Conservation (phyloP, 2,329 filamentous ascomycete genomes). For the Fusarium udum region DNA sequence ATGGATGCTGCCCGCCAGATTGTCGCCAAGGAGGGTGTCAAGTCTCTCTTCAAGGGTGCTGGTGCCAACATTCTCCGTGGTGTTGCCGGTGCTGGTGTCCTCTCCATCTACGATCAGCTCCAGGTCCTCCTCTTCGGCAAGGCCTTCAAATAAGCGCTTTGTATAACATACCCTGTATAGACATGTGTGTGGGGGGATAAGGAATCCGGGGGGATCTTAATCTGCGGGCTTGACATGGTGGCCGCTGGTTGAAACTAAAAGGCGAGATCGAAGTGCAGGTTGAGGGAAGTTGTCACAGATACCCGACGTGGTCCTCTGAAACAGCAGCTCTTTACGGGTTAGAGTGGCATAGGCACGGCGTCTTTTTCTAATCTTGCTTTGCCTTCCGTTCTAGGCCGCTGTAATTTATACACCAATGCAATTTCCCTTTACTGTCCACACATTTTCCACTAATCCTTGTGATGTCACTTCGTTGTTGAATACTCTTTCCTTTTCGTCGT, state of each 20-base stretch:
- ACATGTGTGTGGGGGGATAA: conserved; percentile 46
- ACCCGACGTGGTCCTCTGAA: conserved; percentile 52
- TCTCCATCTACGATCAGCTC: conserved; percentile 99
- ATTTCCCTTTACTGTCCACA: conserved; percentile 56
- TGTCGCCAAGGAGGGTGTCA: conserved; percentile 95
- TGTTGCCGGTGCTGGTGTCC: conserved; percentile 99
- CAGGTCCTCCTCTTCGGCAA: conserved; percentile 99
- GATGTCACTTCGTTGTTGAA: not conserved
- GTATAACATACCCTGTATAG: conserved; percentile 53
- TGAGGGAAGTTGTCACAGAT: conserved; percentile 55
- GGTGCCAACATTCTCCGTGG: conserved; percentile 99
- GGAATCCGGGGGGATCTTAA: conserved; percentile 43
- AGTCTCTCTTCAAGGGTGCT: conserved; percentile 99
- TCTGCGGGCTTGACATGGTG: conserved; percentile 51
- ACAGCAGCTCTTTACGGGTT: conserved; percentile 56
- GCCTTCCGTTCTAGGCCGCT: conserved; percentile 63
- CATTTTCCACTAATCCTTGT: not conserved
- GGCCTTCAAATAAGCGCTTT: conserved; percentile 82
- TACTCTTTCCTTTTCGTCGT: not conserved
- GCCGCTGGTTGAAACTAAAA: conserved; percentile 55
- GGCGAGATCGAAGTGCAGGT: conserved; percentile 56
- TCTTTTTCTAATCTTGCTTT: conserved; percentile 56
- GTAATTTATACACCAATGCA: conserved; percentile 71
- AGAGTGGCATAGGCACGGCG: conserved; percentile 61
- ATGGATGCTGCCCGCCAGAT: conserved; percentile 97